Evolutionary conservation across 176 grass and related monocot species (phyloP), one percentile per base, ranked within the genome.

Genomic region (Eleusine indica): DNA sequence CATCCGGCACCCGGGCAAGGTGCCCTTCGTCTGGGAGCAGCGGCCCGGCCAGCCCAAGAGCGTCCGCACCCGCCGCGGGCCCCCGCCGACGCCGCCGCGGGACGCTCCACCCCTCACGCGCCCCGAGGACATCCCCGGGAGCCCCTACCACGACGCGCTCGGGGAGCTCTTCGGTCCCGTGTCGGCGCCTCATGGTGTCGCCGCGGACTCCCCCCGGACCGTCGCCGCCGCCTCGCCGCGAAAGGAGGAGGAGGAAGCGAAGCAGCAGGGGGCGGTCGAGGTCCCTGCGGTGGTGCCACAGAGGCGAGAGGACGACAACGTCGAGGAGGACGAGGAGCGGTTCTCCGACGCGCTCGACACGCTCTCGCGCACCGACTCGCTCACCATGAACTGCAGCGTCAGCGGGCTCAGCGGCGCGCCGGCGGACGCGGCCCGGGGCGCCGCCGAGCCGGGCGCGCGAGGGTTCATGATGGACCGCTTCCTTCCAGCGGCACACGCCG

Each of bases 331-430:
- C 0, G 96, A 98, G 2, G 97, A 99, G 25, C 48, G 81, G n/a
- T 99, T 96, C 88, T 94, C 93, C 16, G 97, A 99, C 84, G 97
- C 93, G 53, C 91, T 89, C 28, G 97, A 99, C 76, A 91, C 93
- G 58, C 88, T 99, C 54, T 96, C 97, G 3, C 86, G 91, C 18
- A 77, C 91, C 0, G 93, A 92, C 48, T 99, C 97, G 35, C 89
- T 91, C 63, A 80, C 94, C 80, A 91, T 99, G 87, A 99, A 96
- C 81, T 99, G 97, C 90, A 99, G 93, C 53, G 81, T 96, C 48
- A 99, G 97, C 41, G 97, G 97, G 77, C 85, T 99, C 28, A 99
- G 93, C 60, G 97, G 88, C 79, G 18, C 87, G 74, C 69, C 29
- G 41, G 77, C 29, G 41, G 77, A 86, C 17, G 39, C 52, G 15